Conservation (phyloP, 1,284 basidiomycete species). For the Cryptococcus wingfieldii region DNA sequence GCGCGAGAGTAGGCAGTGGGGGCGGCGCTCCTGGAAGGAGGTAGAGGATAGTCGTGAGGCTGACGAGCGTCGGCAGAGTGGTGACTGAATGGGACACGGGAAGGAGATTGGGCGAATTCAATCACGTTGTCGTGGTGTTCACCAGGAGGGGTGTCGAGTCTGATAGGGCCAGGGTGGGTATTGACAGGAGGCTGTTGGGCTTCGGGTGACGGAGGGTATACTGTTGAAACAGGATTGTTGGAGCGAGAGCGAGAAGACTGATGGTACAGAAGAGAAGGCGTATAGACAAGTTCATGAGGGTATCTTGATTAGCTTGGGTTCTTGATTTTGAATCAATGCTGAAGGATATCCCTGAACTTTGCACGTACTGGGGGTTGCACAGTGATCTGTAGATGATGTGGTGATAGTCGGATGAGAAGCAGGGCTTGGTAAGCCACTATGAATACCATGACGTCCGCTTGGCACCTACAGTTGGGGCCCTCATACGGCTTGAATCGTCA, state of each 20-base stretch:
- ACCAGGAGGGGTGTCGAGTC: slow-evolving; percentile 10
- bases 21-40: slow-evolving; percentile 8
- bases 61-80: background rate
- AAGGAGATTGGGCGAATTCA: slow-evolving; percentile 3
- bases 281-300: background rate
- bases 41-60: slow-evolving; percentile 4
- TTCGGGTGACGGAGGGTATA: background rate
- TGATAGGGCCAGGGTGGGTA: slow-evolving; percentile 3
- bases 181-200: background rate
- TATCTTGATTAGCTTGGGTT: background rate
- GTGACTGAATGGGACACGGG: background rate
- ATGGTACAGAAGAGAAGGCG: background rate
- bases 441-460: slow-evolving; percentile 25
- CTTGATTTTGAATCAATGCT: background rate
- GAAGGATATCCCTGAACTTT: background rate
- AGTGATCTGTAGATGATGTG: slow-evolving; percentile 22
- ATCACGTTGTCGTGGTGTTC: background rate
- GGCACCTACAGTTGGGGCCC: slow-evolving; percentile 33
- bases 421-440: slow-evolving; percentile 8
- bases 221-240: slow-evolving; percentile 9
- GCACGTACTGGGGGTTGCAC: slow-evolving; percentile 37
- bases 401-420: background rate
- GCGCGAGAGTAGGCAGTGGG: slow-evolving; percentile 8
- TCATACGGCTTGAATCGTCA: slow-evolving; percentile 10
- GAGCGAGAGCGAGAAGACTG: slow-evolving; percentile 13